Percentiles rank a stretch among this genome's conserved stretches.
These are phyloP conservation scores for Mycena epipterygia DNA, from an alignment of 768 basidiomycete genomes.

Conservation along the genomic window DNA sequence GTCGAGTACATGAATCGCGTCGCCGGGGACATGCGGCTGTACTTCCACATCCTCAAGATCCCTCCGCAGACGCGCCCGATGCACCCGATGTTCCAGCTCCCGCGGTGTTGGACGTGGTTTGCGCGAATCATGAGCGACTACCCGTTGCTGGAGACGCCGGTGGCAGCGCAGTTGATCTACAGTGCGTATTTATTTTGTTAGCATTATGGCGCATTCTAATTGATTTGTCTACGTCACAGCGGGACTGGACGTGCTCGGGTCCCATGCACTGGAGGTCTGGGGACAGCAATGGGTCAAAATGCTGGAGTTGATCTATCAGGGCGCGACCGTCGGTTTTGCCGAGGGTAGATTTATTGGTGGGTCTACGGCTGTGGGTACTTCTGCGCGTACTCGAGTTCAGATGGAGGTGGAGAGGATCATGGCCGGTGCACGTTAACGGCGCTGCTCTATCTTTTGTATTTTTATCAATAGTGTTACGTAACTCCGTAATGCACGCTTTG, in stretches of 20 bases:
- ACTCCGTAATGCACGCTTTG: neutral
- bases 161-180: slow-evolving; percentile 78
- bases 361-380: slow-evolving; percentile 68
- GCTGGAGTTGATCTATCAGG: slow-evolving; percentile 74
- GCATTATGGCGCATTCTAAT: neutral
- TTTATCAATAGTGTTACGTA: neutral
- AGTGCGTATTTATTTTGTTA: slow-evolving; percentile 58
- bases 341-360: slow-evolving; percentile 69
- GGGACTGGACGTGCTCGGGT: slow-evolving; percentile 79
- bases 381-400: slow-evolving; percentile 74
- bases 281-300: slow-evolving; percentile 87
- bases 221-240: slow-evolving; percentile 51
- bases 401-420: slow-evolving; percentile 78
- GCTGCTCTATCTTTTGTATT: neutral
- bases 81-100: slow-evolving; percentile 68
- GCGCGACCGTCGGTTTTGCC: slow-evolving; percentile 68
- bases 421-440: slow-evolving; percentile 33
- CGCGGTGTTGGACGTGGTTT: slow-evolving; percentile 82
- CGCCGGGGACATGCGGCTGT: slow-evolving; percentile 87
- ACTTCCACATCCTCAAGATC: slow-evolving; percentile 78
- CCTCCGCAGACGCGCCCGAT: slow-evolving; percentile 57
- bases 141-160: slow-evolving; percentile 65
- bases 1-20: slow-evolving; percentile 78
- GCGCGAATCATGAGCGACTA: slow-evolving; percentile 70
- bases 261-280: slow-evolving; percentile 72